Conservation (phyloP, 2,329 filamentous ascomycete genomes). For the Ilyonectria sp. region DNA sequence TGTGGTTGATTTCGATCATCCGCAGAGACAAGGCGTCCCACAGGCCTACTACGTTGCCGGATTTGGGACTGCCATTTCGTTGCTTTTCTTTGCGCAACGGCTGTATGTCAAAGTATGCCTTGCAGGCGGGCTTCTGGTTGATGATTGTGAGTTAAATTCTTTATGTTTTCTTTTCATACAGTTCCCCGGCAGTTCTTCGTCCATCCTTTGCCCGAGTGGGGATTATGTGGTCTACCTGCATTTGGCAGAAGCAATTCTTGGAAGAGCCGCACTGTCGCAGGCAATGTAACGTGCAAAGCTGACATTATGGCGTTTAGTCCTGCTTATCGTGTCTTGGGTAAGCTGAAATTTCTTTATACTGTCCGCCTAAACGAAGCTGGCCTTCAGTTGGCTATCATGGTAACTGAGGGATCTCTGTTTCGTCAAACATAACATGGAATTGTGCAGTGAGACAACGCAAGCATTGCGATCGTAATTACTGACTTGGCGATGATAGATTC, state of each 20-base stretch:
- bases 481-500: conserved; percentile 22
- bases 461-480: neutral
- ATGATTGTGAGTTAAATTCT: conserved; percentile 43
- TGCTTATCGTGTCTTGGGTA: conserved; percentile 14
- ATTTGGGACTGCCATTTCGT: conserved; percentile 38
- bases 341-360: neutral
- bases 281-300: neutral
- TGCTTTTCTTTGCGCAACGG: conserved; percentile 46
- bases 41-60: conserved; percentile 42
- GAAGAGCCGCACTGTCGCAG: neutral
- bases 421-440: neutral
- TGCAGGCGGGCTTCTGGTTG: conserved; percentile 40
- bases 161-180: neutral
- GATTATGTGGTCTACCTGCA: neutral
- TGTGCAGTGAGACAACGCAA: no score
- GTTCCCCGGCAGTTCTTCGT: neutral
- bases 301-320: neutral
- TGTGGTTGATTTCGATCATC: conserved; percentile 53
- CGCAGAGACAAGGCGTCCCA: conserved; percentile 43
- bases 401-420: neutral
- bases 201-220: neutral
- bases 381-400: neutral
- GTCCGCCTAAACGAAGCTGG: neutral
- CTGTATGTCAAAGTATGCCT: conserved; percentile 46
- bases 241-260: neutral